Evolutionary conservation across 805 yeast species (phyloP).

Genomic region (Cyberlindnera bimundalis): DNA sequence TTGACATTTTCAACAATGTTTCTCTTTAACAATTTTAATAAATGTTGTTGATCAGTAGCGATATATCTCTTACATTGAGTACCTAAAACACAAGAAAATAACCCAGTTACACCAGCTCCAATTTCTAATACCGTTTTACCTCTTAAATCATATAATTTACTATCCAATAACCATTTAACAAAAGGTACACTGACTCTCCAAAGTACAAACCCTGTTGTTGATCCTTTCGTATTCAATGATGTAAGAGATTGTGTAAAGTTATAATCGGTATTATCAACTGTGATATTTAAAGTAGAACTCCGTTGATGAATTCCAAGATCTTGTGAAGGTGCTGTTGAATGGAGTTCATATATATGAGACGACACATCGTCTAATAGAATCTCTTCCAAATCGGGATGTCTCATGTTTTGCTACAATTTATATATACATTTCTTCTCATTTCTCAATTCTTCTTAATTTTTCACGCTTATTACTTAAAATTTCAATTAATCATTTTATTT

Average conservation of each 20-base stretch:
- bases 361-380: constrained; percentile 15
- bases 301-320: constrained; percentile 27
- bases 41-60: constrained; percentile 56
- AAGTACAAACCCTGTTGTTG: constrained; percentile 60
- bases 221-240: constrained; percentile 30
- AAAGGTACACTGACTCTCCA: constrained; percentile 53
- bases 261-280: constrained; percentile 15
- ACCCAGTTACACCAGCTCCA: constrained; percentile 61
- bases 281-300: constrained; percentile 26
- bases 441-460: too few species aligned
- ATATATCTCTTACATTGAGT: constrained; percentile 37
- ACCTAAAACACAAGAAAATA: constrained; percentile 41
- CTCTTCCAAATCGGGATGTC: constrained; percentile 13
- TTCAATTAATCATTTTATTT: too few species aligned
- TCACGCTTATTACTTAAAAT: too few species aligned
- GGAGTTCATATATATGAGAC: constrained; percentile 22
- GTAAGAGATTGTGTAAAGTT: constrained; percentile 34
- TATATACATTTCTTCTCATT: neutral
- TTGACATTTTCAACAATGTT: constrained; percentile 43
- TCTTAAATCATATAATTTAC: constrained; percentile 12
- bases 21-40: constrained; percentile 44
- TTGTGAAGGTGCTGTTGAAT: constrained; percentile 8
- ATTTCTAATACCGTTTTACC: constrained; percentile 45
- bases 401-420: neutral
- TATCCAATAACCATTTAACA: constrained; percentile 48